Base-by-base conservation (phyloP, 192 early-diverging fungal genomes). In the Phycomyces nitens region DNA sequence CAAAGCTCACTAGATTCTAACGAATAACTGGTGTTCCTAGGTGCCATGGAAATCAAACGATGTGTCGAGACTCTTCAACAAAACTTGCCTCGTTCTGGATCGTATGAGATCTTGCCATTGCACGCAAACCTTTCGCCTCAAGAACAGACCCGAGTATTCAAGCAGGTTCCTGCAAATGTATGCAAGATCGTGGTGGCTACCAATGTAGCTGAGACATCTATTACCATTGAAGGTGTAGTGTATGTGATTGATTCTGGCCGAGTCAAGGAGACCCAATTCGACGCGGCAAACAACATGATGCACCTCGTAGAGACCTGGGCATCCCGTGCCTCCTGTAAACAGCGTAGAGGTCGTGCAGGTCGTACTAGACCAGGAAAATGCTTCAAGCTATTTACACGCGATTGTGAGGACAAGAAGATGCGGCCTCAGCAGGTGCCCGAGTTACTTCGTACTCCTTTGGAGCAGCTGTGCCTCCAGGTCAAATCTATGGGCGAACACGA, bases 151-250 rank as follows among this genome's bases (percentile, higher is more conserved):
- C 78, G 69, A 6, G 90, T 94, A 14, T 94, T 94, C 69, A 75
- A 76, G 57, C 58, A 63, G 0, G 70, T 83, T 0, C 66, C 73
- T 1, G 57, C 60, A 8, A 81, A 83, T 5, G 56, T 79, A 10
- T 65, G 89, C 20, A 93, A 93, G 67, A 79, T 93, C 53, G 87
- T 93, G 10, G 63, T 92, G 15, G 75, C 86, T 5, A 93, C 91
- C 22, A 93, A 92, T 51, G 85, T 93, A 58, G 91, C 91, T 10
- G 91, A 93, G 70, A 93, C 91, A 0, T 86, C 89, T 64, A 88
- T 92, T 58, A 92, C 91, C 5, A 89, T 93, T 43, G 89, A 93
- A 26, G 89, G 88, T 43, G 74, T 91, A 15, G 84, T 85, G 5
- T 86, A 84, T 73, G 89, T 91, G 0, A 76, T 91, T 38, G 89